phyloP scores from a whole-genome alignment of 225 moss, liverwort and hornwort species.

The Physcomitrium patens region DNA sequence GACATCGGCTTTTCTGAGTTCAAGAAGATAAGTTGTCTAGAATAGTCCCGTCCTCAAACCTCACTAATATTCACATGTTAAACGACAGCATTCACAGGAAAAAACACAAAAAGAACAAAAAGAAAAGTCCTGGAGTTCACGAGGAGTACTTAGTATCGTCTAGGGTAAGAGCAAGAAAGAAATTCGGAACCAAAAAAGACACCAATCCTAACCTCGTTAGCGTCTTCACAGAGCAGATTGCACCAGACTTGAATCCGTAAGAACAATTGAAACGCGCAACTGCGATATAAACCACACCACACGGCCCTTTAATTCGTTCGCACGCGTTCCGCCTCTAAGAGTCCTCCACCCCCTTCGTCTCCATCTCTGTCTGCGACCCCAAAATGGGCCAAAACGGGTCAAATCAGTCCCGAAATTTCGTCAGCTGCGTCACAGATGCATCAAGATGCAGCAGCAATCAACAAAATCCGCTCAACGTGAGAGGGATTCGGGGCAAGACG shows the following conservation, averaged over 20 bases:
- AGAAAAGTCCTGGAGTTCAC: neutral
- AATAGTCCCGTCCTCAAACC: conserved; percentile 16
- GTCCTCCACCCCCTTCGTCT: conserved; percentile 12
- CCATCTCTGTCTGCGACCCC: neutral
- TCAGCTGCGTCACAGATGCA: conserved; percentile 10
- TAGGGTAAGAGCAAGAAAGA: neutral
- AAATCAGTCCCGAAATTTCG: conserved; percentile 3
- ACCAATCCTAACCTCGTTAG: conserved; percentile 29
- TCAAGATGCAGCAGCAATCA: neutral
- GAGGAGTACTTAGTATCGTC: conserved; percentile 24
- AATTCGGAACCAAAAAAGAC: neutral
- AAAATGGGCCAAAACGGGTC: conserved; percentile 10
- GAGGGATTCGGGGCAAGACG: neutral
- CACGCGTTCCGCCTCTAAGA: conserved; percentile 13
- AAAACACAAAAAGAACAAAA: no score
- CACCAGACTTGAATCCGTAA: conserved; percentile 14
- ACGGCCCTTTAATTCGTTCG: conserved; percentile 20
- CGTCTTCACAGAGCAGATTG: conserved; percentile 8
- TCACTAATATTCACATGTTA: neutral
- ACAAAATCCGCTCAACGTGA: neutral
- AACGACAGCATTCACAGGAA: neutral
- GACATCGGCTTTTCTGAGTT: neutral
- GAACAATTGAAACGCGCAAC: neutral
- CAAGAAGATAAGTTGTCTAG: neutral
- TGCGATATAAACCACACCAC: neutral